These are phyloP conservation scores for Lipomyces lipofer DNA, from an alignment of 805 yeast genomes.

Conservation along the genomic window DNA sequence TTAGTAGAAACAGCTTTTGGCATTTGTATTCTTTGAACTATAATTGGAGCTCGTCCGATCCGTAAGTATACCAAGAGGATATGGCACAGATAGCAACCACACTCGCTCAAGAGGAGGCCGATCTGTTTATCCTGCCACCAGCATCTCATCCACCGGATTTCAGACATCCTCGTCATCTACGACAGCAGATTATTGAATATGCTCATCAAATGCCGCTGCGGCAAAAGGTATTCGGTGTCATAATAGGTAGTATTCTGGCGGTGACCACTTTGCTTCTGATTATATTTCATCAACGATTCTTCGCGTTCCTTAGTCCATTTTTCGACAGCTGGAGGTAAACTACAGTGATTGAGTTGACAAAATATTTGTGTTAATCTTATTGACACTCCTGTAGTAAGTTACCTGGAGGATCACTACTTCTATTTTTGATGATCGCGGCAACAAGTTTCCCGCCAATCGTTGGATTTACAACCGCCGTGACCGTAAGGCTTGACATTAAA, in stretches of 20 bases:
- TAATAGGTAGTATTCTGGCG: slow-evolving; percentile 11
- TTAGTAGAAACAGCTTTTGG: no score
- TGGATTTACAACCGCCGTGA: slow-evolving; percentile 63
- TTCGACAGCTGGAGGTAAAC: slow-evolving; percentile 36
- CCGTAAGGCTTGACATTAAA: slow-evolving; percentile 20
- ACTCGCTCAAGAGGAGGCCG: slow-evolving; percentile 25
- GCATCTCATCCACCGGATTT: slow-evolving; percentile 2
- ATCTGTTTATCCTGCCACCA: slow-evolving; percentile 22
- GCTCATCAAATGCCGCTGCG: slow-evolving; percentile 11
- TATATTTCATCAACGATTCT: slow-evolving; percentile 40
- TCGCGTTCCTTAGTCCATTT: slow-evolving; percentile 38
- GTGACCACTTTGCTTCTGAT: slow-evolving; percentile 32
- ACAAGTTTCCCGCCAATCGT: slow-evolving; percentile 90
- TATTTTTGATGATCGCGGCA: slow-evolving; percentile 55
- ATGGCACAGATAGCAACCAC: slow-evolving; percentile 10
- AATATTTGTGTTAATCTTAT: not conserved
- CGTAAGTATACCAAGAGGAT: no score
- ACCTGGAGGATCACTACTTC: slow-evolving; percentile 40
- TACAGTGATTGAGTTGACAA: not conserved
- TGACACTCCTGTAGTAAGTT: slow-evolving; percentile 28
- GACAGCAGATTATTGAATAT: slow-evolving; percentile 15
- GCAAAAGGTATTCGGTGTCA: slow-evolving; percentile 21
- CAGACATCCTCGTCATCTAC: slow-evolving; percentile 10
- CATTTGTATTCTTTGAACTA: no score
- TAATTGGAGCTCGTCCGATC: no score